Evolutionary conservation across 2,329 filamentous ascomycete species (phyloP), one percentile per base, ranked within the genome.

Genomic region (Pseudocercospora ulei): DNA sequence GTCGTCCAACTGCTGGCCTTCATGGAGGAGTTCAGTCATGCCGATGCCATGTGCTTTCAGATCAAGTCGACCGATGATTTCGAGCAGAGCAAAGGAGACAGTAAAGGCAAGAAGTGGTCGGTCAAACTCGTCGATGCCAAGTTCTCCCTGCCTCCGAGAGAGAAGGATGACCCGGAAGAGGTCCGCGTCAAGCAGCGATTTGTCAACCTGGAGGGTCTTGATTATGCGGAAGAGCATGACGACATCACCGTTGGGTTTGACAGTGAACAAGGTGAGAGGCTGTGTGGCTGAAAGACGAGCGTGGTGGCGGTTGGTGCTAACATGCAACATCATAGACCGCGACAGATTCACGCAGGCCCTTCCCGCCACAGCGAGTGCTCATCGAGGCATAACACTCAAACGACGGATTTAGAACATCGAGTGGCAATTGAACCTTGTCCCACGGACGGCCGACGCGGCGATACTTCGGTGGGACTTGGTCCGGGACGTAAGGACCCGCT

Each of bases 141-240:
- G 59, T 95, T 94, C 54, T 80, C 83, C 2, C 66, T 94, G 38
- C 86, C 86, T 3, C 78, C 69, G 40, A 43, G 65, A 25, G 59
- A 65, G 11, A 65, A 71, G 35, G 61, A 77, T 14, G 66, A 68
- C 42, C 68, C 68, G 40, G 68, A 73, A 26, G 72, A 76, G 17
- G 68, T 69, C 44, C 67, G 67, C 43, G 68, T 75, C 30, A 76
- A 79, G 45, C 74, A 77, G 57, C 73, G 76, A 16, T 94, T 88
- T 64, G 72, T 93, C 24, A 90, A 83, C 58, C 64, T 94, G 42
- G 87, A 94, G 61, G 75, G 86, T 60, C 80, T 86, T 11, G 86
- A 94, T 53, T 82, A 92, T 60, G 83, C 86, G 1, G 83, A 83
- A 35, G 87, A 94, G 64, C 85, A 94, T 62, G 87, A 94, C 60